Evolutionary conservation across 352 stramenopile genomes (phyloP).

Genomic region (Pythium apleroticum): DNA sequence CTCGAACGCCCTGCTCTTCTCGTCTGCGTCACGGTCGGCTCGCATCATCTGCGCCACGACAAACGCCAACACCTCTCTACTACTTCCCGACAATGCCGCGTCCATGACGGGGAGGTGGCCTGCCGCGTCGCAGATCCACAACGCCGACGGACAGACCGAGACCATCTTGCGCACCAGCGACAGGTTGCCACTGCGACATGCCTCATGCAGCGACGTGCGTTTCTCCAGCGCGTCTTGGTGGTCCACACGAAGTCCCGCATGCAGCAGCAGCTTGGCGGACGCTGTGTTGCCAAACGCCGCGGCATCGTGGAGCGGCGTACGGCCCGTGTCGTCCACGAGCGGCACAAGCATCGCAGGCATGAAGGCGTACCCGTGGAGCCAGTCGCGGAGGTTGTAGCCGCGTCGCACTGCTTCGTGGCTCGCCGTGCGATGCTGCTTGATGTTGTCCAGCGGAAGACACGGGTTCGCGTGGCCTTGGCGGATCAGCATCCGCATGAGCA

Average conservation of each 20-base stretch:
- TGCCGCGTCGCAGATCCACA: slow-evolving; percentile 15
- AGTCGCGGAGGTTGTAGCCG: slow-evolving; percentile 29
- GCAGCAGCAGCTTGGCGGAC: slow-evolving; percentile 21
- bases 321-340: slow-evolving; percentile 20
- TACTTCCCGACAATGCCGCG: not conserved
- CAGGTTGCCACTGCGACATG: slow-evolving; percentile 19
- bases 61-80: not conserved
- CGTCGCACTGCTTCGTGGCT: slow-evolving; percentile 28
- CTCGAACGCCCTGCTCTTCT: not conserved
- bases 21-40: not conserved
- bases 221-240: not conserved
- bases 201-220: slow-evolving; percentile 25
- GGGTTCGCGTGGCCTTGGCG: slow-evolving; percentile 13
- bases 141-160: not conserved
- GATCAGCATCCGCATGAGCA: slow-evolving; percentile 15
- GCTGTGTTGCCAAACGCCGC: slow-evolving; percentile 20
- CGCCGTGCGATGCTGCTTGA: slow-evolving; percentile 21
- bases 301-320: slow-evolving; percentile 29
- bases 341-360: slow-evolving; percentile 21
- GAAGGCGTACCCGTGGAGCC: slow-evolving; percentile 24
- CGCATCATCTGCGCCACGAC: slow-evolving; percentile 6
- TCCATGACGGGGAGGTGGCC: slow-evolving; percentile 7
- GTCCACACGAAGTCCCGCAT: slow-evolving; percentile 16
- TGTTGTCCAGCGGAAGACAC: slow-evolving; percentile 13
- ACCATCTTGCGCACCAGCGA: slow-evolving; percentile 14